Conservation (phyloP, 257 asterid genomes). For the Mitragyna speciosa region DNA sequence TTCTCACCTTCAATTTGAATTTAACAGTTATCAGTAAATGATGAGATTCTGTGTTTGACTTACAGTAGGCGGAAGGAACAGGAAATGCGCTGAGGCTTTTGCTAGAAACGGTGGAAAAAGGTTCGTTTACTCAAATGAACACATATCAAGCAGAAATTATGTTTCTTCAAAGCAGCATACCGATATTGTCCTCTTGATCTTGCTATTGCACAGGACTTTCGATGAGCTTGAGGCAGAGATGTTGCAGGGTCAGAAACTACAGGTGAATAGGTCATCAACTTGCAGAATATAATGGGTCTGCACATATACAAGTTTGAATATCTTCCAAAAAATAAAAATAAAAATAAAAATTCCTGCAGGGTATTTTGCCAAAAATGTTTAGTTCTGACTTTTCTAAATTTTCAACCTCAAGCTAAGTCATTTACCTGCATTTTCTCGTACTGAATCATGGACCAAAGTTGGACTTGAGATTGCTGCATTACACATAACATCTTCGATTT, state of each 20-base stretch:
- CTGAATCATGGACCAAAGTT: too few relatives aligned
- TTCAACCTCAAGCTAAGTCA: too few relatives aligned
- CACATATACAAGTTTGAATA: not conserved
- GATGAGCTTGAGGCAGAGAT: constrained; percentile 92
- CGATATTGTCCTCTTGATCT: constrained; percentile 2
- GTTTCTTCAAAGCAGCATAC: not conserved
- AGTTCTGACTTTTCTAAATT: too few relatives aligned
- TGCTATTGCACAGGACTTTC: constrained; percentile 43
- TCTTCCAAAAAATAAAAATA: too few relatives aligned
- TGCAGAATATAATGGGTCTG: too few relatives aligned
- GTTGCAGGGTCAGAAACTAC: constrained; percentile 90
- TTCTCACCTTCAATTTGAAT: not conserved
- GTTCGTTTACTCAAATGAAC: constrained; percentile 12
- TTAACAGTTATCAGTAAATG: not conserved
- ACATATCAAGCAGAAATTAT: not conserved
- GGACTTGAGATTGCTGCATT: too few relatives aligned
- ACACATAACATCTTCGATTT: too few relatives aligned
- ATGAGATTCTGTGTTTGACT: constrained; percentile 3
- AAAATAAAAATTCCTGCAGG: too few relatives aligned
- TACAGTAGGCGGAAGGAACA: constrained; percentile 90
- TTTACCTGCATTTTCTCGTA: too few relatives aligned
- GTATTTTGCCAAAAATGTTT: too few relatives aligned
- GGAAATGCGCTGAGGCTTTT: constrained; percentile 93
- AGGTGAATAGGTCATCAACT: constrained; percentile 37
- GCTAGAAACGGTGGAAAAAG: constrained; percentile 84